A percentile compares a stretch with the other conserved stretches of the same genome.
phyloP scores from a whole-genome alignment of 441 rosid genomes.

The Croton setiger region DNA sequence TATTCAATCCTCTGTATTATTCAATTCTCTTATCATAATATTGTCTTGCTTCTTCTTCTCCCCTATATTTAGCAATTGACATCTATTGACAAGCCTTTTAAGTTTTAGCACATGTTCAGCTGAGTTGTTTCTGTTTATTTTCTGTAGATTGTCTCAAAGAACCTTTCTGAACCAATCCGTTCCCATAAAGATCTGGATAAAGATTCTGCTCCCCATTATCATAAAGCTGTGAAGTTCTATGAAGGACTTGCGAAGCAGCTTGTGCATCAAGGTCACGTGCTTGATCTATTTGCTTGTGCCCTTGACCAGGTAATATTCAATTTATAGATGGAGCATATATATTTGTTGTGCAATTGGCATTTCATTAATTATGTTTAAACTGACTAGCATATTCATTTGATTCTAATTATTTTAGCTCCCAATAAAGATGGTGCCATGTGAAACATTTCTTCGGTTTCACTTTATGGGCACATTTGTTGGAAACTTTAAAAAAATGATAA shows the following conservation, averaged over 20 bases:
- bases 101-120: neutral
- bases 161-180: slow-evolving; percentile 84
- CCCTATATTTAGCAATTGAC: neutral
- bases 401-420: neutral
- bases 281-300: slow-evolving; percentile 90
- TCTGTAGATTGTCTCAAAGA: slow-evolving; percentile 70
- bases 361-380: neutral
- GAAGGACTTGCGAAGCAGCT: slow-evolving; percentile 83
- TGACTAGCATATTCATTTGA: neutral
- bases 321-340: neutral
- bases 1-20: neutral
- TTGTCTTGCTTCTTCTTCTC: too few relatives aligned
- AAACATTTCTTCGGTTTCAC: too few relatives aligned
- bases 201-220: slow-evolving; percentile 72
- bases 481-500: too few relatives aligned
- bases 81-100: neutral
- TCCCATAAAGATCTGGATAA: slow-evolving; percentile 91
- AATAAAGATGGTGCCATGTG: too few relatives aligned
- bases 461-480: too few relatives aligned
- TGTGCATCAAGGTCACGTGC: slow-evolving; percentile 95
- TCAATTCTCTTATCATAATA: too few relatives aligned
- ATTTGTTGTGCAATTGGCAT: neutral
- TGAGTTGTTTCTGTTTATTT: neutral
- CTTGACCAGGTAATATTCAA: slow-evolving; percentile 74
- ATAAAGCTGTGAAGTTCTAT: slow-evolving; percentile 76